A percentile compares a stretch with the other conserved stretches of the same genome.
phyloP scores from a whole-genome alignment of 805 yeast genomes.

The Nakazawaea wickerhamii region DNA sequence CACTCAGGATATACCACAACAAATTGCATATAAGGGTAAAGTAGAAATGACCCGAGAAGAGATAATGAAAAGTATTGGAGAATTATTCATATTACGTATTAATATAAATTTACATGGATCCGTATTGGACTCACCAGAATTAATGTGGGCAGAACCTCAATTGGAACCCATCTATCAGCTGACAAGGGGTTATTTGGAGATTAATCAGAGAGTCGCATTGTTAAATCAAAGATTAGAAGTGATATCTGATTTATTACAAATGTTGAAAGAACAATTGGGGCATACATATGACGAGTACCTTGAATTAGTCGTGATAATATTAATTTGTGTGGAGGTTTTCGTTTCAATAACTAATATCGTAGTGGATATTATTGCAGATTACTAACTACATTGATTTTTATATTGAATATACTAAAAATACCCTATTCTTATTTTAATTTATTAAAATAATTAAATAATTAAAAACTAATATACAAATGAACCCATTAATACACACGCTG shows the following conservation, averaged over 20 bases:
- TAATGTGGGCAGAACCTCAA: conserved; percentile 99
- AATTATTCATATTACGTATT: conserved; percentile 80
- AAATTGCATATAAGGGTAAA: conserved; percentile 90
- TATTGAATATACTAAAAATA: conserved; percentile 1
- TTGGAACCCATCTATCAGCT: conserved; percentile 97
- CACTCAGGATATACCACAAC: conserved; percentile 95
- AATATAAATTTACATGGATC: conserved; percentile 82
- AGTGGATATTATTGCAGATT: conserved; percentile 28
- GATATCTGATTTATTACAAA: conserved; percentile 84
- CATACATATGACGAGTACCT: conserved; percentile 68
- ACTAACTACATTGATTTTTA: not conserved
- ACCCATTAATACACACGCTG: conserved; percentile 12
- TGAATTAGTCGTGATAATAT: conserved; percentile 83
- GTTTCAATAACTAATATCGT: conserved; percentile 70
- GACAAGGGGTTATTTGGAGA: conserved; percentile 90
- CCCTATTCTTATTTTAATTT: conserved; percentile 7
- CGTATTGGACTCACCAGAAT: conserved; percentile 91
- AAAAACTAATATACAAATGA: conserved; percentile 14
- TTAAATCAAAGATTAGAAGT: conserved; percentile 92
- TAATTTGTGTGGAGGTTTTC: conserved; percentile 88
- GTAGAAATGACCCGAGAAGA: conserved; percentile 92
- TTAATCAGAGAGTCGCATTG: conserved; percentile 86
- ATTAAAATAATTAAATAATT: conserved; percentile 4
- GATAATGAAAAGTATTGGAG: conserved; percentile 96
- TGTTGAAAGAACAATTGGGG: conserved; percentile 95